These are phyloP conservation scores for Plectosphaerella plurivora DNA, from an alignment of 2,329 filamentous ascomycete species.

Conservation along the genomic window DNA sequence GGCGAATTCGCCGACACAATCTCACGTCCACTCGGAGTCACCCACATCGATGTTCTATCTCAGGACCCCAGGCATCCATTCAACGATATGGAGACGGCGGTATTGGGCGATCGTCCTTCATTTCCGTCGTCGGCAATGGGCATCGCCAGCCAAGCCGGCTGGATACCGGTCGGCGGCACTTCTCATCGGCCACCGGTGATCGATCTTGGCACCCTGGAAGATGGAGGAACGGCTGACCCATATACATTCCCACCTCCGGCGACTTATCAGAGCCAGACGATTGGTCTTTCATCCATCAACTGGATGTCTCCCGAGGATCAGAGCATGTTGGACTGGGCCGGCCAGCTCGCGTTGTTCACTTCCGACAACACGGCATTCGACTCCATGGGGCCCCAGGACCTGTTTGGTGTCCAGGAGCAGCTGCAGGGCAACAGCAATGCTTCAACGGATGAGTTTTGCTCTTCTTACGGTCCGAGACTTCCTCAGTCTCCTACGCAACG, in stretches of 20 bases:
- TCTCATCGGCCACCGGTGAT: not conserved
- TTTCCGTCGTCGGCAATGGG: not conserved
- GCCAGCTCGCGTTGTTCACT: not conserved
- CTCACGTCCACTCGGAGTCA: too few relatives aligned
- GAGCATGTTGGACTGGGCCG: not conserved
- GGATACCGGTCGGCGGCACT: not conserved
- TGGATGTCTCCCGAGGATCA: conserved; percentile 8
- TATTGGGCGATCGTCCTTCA: not conserved
- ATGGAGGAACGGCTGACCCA: not conserved
- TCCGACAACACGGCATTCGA: not conserved
- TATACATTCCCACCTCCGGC: not conserved
- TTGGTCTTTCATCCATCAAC: conserved; percentile 5
- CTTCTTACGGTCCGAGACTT: too few relatives aligned
- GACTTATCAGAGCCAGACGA: not conserved
- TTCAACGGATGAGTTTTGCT: not conserved
- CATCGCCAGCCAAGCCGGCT: not conserved
- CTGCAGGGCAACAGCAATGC: not conserved
- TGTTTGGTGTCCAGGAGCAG: not conserved
- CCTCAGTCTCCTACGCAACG: not conserved
- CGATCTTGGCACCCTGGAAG: not conserved
- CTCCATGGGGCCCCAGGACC: not conserved
- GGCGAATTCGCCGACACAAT: too few relatives aligned
- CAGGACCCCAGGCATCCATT: not conserved
- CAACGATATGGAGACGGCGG: not conserved
- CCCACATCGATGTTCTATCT: too few relatives aligned